Evolutionary conservation across 2,329 filamentous ascomycete genomes (phyloP), one percentile per base, ranked within the genome.

Genomic region (Graphilbum fragrans): DNA sequence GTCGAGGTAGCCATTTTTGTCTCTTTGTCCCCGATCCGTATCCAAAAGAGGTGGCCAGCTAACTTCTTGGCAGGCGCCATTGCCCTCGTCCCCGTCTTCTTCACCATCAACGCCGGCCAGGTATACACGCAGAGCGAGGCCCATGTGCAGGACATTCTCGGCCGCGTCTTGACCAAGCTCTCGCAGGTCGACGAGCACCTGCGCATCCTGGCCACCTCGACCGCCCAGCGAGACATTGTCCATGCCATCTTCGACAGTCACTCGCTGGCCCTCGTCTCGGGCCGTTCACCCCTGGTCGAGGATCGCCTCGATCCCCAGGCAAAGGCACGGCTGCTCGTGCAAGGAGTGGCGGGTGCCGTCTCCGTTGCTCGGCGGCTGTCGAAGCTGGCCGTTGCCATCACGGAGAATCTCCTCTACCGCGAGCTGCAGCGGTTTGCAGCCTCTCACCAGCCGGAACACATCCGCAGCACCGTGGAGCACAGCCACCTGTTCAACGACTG

Each of bases 271-370:
- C 53, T 62, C 37, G 55, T 62, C 25, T 51, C 53, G 11, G 50
- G 55, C 19, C 46, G 53, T 25, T 48, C 50, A 2, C 45, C 49
- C 7, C 46, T 45, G n/a, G 53, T 57, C 38, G 46, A 53, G 14
- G 50, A 53, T 22, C 47, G 49, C 8, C 53, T 63, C 31, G 52
- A 56, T 41, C 53, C 55, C 32, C 49, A 55, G 35, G 53, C 55
- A 38, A 60, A 55, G 46, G 53, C 55, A 4, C 52, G 51, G 19
- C 49, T 63, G 31, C 57, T 61, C 31, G 52, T 56, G 16, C 55
- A 62, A 45, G 60, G 58, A 39, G 49, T 62, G 21, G 54, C 58
- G 1, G 59, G 57, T 31, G 53, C 59, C 36, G 53, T 59, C 12
- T 39, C 53, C 42, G 37, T 63, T 35, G 55, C 57, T 39, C 47